Base-by-base conservation (phyloP, 345 rosid genomes). In the Brassica juncea region DNA sequence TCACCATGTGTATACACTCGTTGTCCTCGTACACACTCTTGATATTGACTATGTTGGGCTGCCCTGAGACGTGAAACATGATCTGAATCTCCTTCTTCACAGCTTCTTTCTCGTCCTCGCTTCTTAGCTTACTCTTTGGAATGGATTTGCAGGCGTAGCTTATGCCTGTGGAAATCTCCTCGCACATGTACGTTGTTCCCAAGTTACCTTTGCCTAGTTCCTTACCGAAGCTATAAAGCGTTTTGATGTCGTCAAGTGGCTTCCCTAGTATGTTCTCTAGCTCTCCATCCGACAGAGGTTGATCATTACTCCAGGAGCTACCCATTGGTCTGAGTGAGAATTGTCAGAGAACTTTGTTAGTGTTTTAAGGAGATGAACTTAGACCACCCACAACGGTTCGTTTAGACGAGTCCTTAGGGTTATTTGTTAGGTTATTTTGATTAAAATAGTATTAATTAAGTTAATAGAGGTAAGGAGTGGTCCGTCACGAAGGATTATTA, bases 161-260 rank as follows among this genome's bases (percentile, higher is more conserved):
- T 23, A 4, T 2, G 63, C 62, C 62, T 57, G 30, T 8, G 62
- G 12, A 9, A 19, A 21, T 8, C 63, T 58, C 63, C 23, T 58
- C 12, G n/a, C 63, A 58, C 63, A 23, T 23, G 63, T 58, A 58
- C 2, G 63, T 58, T 58, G 12, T 58, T 4, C 31, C 62, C 30
- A 58, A 9, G n/a, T 27, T 28, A 52, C 93, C 92, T 65, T 89
- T 77, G 44, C 97, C 97, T 72, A 91, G 72, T 85, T 86, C 89
- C 67, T 85, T 84, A 0, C 91, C 88, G 0, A 91, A 66, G 0
- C 84, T 77, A 47, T 87, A 91, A 71, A 54, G 73, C 52, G 73
- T 80, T 67, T 31, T 88, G 68, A 91, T 82, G 57, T 91, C 92
- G n/a, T 88, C 89, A 52, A 86, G 84, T 12, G 92, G 87, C 66